phyloP scores from a whole-genome alignment of 805 yeast genomes.

The Starmera pachycereana region DNA sequence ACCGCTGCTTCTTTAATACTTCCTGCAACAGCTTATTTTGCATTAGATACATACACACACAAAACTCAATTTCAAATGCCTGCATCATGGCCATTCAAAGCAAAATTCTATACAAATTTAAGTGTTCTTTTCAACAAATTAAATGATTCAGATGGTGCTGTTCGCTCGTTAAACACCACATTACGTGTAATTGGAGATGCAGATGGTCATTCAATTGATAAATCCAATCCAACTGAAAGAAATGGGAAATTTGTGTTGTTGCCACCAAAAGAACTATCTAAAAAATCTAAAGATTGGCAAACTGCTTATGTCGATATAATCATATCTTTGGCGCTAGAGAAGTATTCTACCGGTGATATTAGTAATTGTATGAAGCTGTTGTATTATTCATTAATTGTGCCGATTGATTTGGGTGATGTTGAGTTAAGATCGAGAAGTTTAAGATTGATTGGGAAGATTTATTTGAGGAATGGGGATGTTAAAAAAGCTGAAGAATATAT shows the following conservation, averaged over 20 bases:
- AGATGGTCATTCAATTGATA: background rate
- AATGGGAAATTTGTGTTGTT: constrained; percentile 13
- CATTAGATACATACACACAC: too few relatives aligned
- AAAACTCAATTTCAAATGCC: background rate
- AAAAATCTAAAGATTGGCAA: constrained; percentile 21
- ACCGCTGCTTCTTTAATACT: too few relatives aligned
- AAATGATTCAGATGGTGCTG: background rate
- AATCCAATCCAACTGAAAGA: constrained; percentile 3
- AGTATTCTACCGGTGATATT: constrained; percentile 17
- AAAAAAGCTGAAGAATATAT: constrained; percentile 20
- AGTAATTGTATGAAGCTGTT: constrained; percentile 18
- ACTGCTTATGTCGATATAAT: constrained; percentile 27
- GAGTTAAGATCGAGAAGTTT: constrained; percentile 19
- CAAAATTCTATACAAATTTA: background rate
- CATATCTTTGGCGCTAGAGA: constrained; percentile 27
- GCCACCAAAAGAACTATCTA: constrained; percentile 14
- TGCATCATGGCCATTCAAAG: background rate
- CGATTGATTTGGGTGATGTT: constrained; percentile 18
- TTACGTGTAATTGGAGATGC: background rate
- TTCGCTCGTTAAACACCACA: background rate
- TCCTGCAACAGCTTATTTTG: too few relatives aligned
- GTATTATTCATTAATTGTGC: constrained; percentile 20
- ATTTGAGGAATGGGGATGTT: constrained; percentile 12
- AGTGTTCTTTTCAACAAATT: background rate
- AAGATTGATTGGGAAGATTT: constrained; percentile 26